phyloP scores from a whole-genome alignment of 345 rosid species.

The Brassica carinata region DNA sequence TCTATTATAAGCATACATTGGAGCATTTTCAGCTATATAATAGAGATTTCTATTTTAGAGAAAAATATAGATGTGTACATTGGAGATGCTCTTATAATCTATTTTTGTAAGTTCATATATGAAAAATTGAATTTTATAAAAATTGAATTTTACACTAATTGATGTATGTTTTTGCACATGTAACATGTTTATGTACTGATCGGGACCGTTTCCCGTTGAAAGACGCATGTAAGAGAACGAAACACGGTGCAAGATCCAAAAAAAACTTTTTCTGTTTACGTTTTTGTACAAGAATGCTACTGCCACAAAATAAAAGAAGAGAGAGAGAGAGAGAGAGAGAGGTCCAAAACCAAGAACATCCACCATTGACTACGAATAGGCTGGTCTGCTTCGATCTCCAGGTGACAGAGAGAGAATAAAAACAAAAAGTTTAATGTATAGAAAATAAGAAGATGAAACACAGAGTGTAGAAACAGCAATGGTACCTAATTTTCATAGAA shows the following conservation, averaged over 20 bases:
- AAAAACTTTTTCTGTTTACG: slow-evolving; percentile 15
- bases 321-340: not conserved
- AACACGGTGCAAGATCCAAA: slow-evolving; percentile 13
- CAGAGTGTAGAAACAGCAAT: not conserved
- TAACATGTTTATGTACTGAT: no score
- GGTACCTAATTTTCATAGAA: slow-evolving; percentile 68
- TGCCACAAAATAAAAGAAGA: not conserved
- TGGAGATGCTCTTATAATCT: no score
- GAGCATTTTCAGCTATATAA: no score
- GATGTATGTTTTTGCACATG: no score
- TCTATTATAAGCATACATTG: no score
- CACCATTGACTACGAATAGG: slow-evolving; percentile 15
- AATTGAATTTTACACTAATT: no score
- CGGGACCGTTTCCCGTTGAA: not conserved
- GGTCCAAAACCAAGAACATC: slow-evolving; percentile 32
- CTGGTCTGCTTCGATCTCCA: slow-evolving; percentile 16
- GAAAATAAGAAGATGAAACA: not conserved
- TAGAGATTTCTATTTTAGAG: no score
- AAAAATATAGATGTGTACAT: no score
- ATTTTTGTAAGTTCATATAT: no score
- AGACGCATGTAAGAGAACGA: slow-evolving; percentile 10
- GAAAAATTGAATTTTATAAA: no score
- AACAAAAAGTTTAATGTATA: no score
- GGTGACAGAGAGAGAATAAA: not conserved
- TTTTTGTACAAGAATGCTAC: slow-evolving; percentile 41